Percentiles rank a stretch among this genome's conserved stretches.
Conservation (phyloP, 768 basidiomycete genomes). For the Nidularia sp. region DNA sequence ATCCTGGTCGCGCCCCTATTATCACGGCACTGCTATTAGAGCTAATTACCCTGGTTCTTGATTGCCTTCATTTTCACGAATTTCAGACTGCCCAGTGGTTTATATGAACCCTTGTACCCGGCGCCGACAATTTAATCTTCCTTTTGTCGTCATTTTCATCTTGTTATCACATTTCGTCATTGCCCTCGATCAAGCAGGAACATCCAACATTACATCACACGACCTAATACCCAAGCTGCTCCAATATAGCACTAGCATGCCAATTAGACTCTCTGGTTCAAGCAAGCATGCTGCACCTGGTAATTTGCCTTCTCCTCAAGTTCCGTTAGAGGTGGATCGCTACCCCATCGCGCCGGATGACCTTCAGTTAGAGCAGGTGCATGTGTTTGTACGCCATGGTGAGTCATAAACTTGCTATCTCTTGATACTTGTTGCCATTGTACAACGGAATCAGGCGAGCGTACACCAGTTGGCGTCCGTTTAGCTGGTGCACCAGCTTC, state of each 20-base stretch:
- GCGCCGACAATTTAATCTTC: too few relatives aligned
- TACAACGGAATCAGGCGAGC: conserved; percentile 48
- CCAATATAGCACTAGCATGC: neutral
- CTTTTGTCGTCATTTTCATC: too few relatives aligned
- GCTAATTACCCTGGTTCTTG: too few relatives aligned
- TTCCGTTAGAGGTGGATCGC: conserved; percentile 51
- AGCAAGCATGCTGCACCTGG: too few relatives aligned
- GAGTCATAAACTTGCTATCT: conserved; percentile 13
- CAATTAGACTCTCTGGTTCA: neutral
- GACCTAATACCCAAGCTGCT: neutral
- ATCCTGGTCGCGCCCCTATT: too few relatives aligned
- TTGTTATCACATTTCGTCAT: too few relatives aligned
- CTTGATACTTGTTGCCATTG: neutral
- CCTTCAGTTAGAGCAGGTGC: conserved; percentile 65
- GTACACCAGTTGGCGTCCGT: conserved; percentile 70
- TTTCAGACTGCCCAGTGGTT: too few relatives aligned
- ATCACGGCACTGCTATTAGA: too few relatives aligned
- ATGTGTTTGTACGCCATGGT: conserved; percentile 77
- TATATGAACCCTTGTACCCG: too few relatives aligned
- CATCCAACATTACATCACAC: too few relatives aligned
- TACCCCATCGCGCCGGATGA: conserved; percentile 57
- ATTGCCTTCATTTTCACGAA: too few relatives aligned
- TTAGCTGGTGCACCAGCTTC: conserved; percentile 58
- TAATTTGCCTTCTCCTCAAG: conserved; percentile 21
- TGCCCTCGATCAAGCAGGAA: too few relatives aligned